Evolutionary conservation across 2,329 filamentous ascomycete species (phyloP).

Genomic region (Hymenoscyphus albidus): DNA sequence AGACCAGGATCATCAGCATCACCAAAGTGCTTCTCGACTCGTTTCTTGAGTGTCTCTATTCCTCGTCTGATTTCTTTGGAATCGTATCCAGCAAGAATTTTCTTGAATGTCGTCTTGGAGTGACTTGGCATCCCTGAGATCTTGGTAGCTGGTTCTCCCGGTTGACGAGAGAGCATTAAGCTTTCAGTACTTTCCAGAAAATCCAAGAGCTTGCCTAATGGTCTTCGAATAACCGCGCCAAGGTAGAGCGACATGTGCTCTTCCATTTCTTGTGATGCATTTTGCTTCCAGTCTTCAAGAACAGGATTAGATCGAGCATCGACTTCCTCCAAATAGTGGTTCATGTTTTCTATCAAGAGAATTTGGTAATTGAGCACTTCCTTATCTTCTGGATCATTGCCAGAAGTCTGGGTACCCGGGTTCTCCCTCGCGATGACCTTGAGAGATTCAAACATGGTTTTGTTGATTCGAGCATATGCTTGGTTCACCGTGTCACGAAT

Average conservation of each 20-base stretch:
- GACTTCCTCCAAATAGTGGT: slow-evolving; percentile 91
- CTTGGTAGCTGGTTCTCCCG: slow-evolving; percentile 54
- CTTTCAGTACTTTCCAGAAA: slow-evolving; percentile 87
- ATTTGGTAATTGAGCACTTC: slow-evolving; percentile 97
- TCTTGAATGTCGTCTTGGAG: slow-evolving; percentile 78
- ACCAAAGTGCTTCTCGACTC: slow-evolving; percentile 96
- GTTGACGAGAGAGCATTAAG: slow-evolving; percentile 54
- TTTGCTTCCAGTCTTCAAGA: slow-evolving; percentile 76
- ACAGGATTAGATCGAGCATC: slow-evolving; percentile 70
- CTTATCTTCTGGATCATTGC: slow-evolving; percentile 76
- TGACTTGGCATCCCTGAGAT: slow-evolving; percentile 81
- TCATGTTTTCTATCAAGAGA: slow-evolving; percentile 97
- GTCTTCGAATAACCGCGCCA: slow-evolving; percentile 80
- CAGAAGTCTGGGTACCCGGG: slow-evolving; percentile 45
- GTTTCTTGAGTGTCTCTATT: slow-evolving; percentile 83
- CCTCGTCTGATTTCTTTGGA: slow-evolving; percentile 81
- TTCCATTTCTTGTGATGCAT: slow-evolving; percentile 71
- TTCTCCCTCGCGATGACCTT: slow-evolving; percentile 85
- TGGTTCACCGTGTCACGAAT: slow-evolving; percentile 77
- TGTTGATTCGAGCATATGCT: slow-evolving; percentile 84
- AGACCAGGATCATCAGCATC: slow-evolving; percentile 70
- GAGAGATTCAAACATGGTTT: slow-evolving; percentile 94
- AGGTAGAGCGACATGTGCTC: slow-evolving; percentile 89
- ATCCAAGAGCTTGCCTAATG: slow-evolving; percentile 85
- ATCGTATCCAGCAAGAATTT: slow-evolving; percentile 77